A percentile compares a stretch with the other conserved stretches of the same genome.
phyloP scores from a whole-genome alignment of 352 stramenopile species.

The Globisporangium lucens region DNA sequence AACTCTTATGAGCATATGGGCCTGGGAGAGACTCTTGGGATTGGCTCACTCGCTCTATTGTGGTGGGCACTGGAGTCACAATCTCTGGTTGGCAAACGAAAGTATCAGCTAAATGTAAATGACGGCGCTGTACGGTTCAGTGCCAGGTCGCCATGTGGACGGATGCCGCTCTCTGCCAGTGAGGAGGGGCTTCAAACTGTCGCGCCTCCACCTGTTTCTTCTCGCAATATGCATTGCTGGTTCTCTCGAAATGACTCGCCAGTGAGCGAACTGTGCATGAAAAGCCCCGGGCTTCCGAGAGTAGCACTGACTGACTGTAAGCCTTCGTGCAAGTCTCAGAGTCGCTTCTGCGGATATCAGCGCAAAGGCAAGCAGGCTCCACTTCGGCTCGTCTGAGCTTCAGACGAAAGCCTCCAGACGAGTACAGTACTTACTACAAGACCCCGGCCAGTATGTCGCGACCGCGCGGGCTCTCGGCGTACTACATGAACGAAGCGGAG shows the following conservation, averaged over 20 bases:
- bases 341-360: neutral
- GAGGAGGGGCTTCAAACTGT: neutral
- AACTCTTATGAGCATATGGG: neutral
- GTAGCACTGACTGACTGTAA: neutral
- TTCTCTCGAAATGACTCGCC: neutral
- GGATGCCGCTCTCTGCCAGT: neutral
- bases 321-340: neutral
- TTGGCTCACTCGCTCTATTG: neutral
- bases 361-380: neutral
- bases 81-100: neutral
- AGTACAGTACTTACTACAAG: too few relatives aligned
- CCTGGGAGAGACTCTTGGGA: neutral
- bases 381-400: neutral
- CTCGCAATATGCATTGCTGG: neutral
- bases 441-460: constrained; percentile 8
- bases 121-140: neutral
- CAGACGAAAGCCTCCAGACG: neutral
- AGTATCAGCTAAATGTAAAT: neutral
- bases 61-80: neutral
- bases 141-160: neutral
- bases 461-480: constrained; percentile 46
- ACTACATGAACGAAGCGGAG: constrained; percentile 49
- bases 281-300: neutral
- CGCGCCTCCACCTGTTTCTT: neutral
- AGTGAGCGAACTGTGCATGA: neutral